Evolutionary conservation across 169 alveolate genomes (phyloP).

Genomic region (Plasmodium fragile): DNA sequence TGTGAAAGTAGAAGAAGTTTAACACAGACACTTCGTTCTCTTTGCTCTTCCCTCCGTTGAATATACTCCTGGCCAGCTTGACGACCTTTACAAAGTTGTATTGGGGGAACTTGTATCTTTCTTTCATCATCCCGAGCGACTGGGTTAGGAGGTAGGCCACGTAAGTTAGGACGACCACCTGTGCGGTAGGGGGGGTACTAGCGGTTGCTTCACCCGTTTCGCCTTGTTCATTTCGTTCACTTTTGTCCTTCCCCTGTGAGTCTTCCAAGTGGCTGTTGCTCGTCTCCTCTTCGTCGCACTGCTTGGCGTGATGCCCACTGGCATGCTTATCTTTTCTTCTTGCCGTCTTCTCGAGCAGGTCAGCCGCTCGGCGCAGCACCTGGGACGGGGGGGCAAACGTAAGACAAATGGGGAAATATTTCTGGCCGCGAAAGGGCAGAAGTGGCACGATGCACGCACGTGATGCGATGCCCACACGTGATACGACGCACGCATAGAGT

Average conservation of each 20-base stretch:
- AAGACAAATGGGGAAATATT: not conserved
- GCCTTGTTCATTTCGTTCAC: not conserved
- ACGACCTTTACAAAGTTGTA: slow-evolving; percentile 18
- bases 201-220: not conserved
- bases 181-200: not conserved
- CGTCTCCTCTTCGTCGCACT: not conserved
- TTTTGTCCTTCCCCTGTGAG: not conserved
- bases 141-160: slow-evolving; percentile 4
- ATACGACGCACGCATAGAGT: not conserved
- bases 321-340: not conserved
- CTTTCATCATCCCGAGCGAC: not conserved
- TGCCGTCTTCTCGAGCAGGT: not conserved
- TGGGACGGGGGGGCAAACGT: not conserved
- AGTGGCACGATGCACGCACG: not conserved
- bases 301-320: not conserved
- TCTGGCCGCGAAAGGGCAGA: not conserved
- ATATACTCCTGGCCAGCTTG: not conserved
- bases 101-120: not conserved
- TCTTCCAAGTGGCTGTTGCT: not conserved
- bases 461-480: not conserved
- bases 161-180: not conserved
- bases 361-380: not conserved
- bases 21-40: not conserved
- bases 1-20: slow-evolving; percentile 23
- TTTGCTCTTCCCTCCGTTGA: not conserved